phyloP scores from a whole-genome alignment of 2,329 filamentous ascomycete genomes.

The Pochonia chlamydosporia region DNA sequence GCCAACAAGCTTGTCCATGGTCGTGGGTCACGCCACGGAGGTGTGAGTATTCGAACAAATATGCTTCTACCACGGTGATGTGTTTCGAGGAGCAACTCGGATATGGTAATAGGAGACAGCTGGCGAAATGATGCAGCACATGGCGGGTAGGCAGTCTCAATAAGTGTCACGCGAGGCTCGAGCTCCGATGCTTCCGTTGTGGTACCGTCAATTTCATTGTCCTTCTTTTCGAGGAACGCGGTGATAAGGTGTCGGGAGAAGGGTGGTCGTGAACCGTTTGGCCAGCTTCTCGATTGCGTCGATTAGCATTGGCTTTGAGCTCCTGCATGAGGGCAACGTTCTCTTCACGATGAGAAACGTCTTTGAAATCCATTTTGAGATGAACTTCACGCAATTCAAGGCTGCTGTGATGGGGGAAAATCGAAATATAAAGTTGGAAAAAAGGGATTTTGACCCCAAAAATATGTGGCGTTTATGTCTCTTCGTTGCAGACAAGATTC shows the following conservation, averaged over 20 bases:
- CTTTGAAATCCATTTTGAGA: no score
- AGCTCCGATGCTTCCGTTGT: not conserved
- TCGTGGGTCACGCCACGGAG: slow-evolving; percentile 9
- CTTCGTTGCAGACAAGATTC: no score
- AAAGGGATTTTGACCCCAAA: no score
- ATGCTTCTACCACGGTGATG: slow-evolving; percentile 19
- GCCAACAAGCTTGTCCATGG: slow-evolving; percentile 17
- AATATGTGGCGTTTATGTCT: no score
- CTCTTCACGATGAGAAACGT: no score
- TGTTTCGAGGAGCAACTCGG: slow-evolving; percentile 22
- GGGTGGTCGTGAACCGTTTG: not conserved
- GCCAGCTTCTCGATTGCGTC: not conserved
- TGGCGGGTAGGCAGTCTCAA: slow-evolving; percentile 8
- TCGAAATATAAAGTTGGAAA: no score
- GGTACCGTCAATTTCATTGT: not conserved
- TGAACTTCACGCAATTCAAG: no score
- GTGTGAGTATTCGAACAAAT: slow-evolving; percentile 15
- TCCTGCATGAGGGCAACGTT: no score
- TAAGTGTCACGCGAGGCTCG: not conserved
- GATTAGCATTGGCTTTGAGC: no score
- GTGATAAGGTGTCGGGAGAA: not conserved
- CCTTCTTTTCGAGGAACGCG: no score
- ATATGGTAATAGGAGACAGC: slow-evolving; percentile 19
- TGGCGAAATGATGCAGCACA: slow-evolving; percentile 13
- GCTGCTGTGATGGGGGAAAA: no score